Conservation (phyloP, 2,329 filamentous ascomycete species). For the Aspergillus neotritici region DNA sequence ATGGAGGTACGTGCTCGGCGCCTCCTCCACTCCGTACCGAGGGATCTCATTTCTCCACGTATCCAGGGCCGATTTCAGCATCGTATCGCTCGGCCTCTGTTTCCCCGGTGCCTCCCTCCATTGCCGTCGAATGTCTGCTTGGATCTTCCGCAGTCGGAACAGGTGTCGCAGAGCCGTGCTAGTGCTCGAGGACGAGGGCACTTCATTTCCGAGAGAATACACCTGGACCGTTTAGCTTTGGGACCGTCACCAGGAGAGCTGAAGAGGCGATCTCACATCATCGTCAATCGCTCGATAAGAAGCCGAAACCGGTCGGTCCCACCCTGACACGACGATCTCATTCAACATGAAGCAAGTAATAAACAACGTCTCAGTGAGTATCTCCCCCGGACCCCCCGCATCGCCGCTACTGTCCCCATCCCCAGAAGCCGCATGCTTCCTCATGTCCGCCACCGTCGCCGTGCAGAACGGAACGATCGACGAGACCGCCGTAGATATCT, state of each 20-base stretch:
- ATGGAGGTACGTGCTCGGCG: conserved; percentile 19
- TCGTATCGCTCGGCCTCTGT: conserved; percentile 10
- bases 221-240: conserved; percentile 12
- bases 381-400: conserved; percentile 8
- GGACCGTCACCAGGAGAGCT: neutral
- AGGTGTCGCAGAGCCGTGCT: conserved; percentile 20
- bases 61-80: conserved; percentile 20
- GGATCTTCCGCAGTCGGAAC: conserved; percentile 23
- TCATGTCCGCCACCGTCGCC: conserved; percentile 21
- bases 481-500: conserved; percentile 21
- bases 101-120: conserved; percentile 10
- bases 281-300: conserved; percentile 22
- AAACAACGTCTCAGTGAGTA: conserved; percentile 21
- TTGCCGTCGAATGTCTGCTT: conserved; percentile 21
- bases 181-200: conserved; percentile 15
- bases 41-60: conserved; percentile 26
- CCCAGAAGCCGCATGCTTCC: conserved; percentile 13
- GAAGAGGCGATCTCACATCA: conserved; percentile 12
- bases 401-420: neutral
- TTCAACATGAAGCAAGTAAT: conserved; percentile 28
- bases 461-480: conserved; percentile 25
- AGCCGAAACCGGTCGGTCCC: conserved; percentile 23
- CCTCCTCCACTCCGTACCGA: conserved; percentile 18
- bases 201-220: conserved; percentile 17
- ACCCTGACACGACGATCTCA: conserved; percentile 23